Evolutionary conservation across 2,329 filamentous ascomycete species (phyloP), one percentile per base, ranked within the genome.

Genomic region (Xylariales sp.): DNA sequence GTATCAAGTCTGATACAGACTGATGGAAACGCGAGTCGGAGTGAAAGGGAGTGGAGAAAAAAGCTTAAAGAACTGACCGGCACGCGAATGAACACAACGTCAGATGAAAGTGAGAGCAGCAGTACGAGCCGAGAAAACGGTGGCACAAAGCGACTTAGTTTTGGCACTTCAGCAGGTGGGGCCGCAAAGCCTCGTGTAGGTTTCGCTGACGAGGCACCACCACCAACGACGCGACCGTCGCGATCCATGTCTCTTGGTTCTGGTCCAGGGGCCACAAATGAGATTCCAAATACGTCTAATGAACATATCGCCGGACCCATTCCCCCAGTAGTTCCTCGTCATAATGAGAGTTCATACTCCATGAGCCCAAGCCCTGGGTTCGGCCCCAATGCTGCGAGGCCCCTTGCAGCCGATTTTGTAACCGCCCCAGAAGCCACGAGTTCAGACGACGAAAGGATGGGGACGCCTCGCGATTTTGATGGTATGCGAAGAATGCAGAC

Each of bases 21-120:
- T 3, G 87, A 93, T 3, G 93, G 92, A 23, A 97, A 91, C 78
- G 82, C 87, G 23, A 83, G 81, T 30, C 97, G 94, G 94, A 90
- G 85, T 52, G 96, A 98, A 80, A 86, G 90, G 30, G 93, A 97
- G 72, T 99, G 96, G 96, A 89, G 94, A 72, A 91, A 90, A 76
- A 89, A 91, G 75, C 81, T 99, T 78, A 98, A 97, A 81, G 94
- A 97, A 66, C 83, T 95, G 52, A 97, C 95, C 0, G 89, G 91
- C 4, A 89, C 88, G 62, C 89, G 93, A 28, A 95, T 97, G 88
- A 89, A 88, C 34, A 85, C 88, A 55, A 85, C 88, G 56, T 86
- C 78, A 16, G 80, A 88, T 53, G 85, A 86, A n/a, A 79, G 81
- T 23, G 82, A 82, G 16, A 78, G 80, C 6, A 77, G 74, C 9